Percentiles rank a stretch among this genome's conserved stretches.
phyloP scores from a whole-genome alignment of 192 early-diverging fungal species.

The Chytriomyces sp. region DNA sequence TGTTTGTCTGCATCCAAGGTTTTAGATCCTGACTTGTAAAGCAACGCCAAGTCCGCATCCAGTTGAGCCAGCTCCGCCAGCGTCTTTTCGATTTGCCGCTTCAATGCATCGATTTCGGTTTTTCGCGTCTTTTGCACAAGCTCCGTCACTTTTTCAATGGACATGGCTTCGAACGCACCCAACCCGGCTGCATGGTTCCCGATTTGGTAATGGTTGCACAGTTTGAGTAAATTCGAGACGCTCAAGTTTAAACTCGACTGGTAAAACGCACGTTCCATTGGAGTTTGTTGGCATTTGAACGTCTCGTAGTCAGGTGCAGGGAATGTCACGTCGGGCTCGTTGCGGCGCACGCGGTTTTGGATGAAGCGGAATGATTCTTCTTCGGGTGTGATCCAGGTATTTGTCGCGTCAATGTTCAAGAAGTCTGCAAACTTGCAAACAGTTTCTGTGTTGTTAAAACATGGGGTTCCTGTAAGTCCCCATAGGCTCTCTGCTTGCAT shows the following conservation, averaged over 20 bases:
- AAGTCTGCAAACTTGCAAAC: conserved; percentile 10
- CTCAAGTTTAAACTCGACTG: neutral
- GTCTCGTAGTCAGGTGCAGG: conserved; percentile 7
- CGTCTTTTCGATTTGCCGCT: neutral
- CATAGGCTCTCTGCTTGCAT: conserved; percentile 6
- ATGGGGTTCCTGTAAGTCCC: conserved; percentile 13
- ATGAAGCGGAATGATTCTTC: conserved; percentile 7
- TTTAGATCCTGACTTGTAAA: no score
- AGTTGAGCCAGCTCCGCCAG: no score
- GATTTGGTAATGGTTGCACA: conserved; percentile 31
- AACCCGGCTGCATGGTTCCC: neutral
- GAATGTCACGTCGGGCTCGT: conserved; percentile 16
- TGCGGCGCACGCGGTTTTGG: conserved; percentile 18
- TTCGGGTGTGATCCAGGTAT: neutral
- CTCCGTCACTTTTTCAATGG: conserved; percentile 27
- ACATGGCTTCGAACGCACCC: neutral
- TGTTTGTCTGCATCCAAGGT: no score
- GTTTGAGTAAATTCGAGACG: conserved; percentile 1
- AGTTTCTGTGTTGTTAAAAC: neutral
- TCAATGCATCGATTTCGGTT: neutral
- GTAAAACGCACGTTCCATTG: conserved; percentile 21
- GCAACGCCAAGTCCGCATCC: no score
- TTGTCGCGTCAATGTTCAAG: conserved; percentile 10
- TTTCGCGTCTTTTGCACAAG: conserved; percentile 11
- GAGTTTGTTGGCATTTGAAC: neutral